Evolutionary conservation across 768 basidiomycete species (phyloP), one percentile per base, ranked within the genome.

Genomic region (Daedalea quercina): DNA sequence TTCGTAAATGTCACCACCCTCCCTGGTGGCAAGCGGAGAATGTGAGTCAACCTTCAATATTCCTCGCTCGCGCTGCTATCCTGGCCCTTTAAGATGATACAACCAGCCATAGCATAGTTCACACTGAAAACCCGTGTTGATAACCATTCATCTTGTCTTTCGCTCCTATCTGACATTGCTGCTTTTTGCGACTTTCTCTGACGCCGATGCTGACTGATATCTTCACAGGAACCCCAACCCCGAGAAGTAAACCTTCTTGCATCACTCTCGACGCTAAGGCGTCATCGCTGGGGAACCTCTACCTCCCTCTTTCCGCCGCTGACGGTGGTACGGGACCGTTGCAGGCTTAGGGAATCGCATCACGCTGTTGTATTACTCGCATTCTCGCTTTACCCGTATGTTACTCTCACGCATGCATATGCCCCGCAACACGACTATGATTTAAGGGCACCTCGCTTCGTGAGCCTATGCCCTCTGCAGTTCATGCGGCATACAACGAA

Each of bases 101-200:
- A 59, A 57, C 60, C 63, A 15, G 69, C 73, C 61, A 71, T 69
- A 75, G 87, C 92, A 94, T 94, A 94, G 93, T 94, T 94, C 91
- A 94, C 89, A 84, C 92, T 85, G 91, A 95, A 90, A 70, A 34
- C 67, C 71, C 65, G 70, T 93, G 90, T 89, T 84, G 87, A 93
- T 73, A 85, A 78, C 71, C 72, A 81, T 76, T 60, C 84, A 90
- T 90, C 87, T 81, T 70, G 91, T 96, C 93, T 94, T 94, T 94
- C 93, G 92, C 93, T 94, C 91, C 92, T 94, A 94, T 94, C 91
- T 94, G 93, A 94, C 70, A 56, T 59, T 53, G 51, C 47, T 54
- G 52, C 49, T 42, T 43, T 57, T 24, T 35, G 28, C 43, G 28
- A 12, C 3, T 34, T 13, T 34, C 20, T 53, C 31, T 31, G 11